These are phyloP conservation scores for Linum trigynum DNA, from an alignment of 345 rosid genomes.

Conservation along the genomic window DNA sequence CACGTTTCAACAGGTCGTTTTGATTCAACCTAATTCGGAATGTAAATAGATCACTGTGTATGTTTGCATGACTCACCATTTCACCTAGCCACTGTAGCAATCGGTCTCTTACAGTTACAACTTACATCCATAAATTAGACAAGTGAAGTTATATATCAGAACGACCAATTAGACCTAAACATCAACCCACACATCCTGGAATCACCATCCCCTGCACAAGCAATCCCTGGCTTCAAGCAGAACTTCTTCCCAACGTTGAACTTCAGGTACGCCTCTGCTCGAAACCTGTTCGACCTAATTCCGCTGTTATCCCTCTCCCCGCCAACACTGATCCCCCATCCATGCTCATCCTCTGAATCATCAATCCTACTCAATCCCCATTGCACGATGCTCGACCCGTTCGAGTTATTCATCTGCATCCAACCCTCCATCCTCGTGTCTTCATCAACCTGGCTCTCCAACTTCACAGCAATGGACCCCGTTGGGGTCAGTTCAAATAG, in stretches of 20 bases:
- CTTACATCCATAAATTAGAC: not conserved
- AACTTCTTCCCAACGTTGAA: slow-evolving; percentile 39
- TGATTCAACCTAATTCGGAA: too few species aligned
- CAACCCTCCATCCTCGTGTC: slow-evolving; percentile 52
- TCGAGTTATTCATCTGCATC: slow-evolving; percentile 56
- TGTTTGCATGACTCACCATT: too few species aligned
- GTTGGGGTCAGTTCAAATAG: slow-evolving; percentile 16
- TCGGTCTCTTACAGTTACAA: not conserved
- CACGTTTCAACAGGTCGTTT: too few species aligned
- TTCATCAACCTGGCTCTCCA: slow-evolving; percentile 60
- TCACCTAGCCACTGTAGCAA: too few species aligned
- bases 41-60: too few species aligned
- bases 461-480: slow-evolving; percentile 46
- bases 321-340: slow-evolving; percentile 69
- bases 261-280: slow-evolving; percentile 55
- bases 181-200: slow-evolving; percentile 42
- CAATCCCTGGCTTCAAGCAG: slow-evolving; percentile 60
- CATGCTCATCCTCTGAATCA: slow-evolving; percentile 48
- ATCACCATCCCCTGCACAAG: slow-evolving; percentile 41
- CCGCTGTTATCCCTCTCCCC: slow-evolving; percentile 37
- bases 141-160: slow-evolving; percentile 22
- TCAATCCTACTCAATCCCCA: slow-evolving; percentile 60
- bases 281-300: slow-evolving; percentile 35
- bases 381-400: slow-evolving; percentile 26
- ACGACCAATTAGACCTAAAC: slow-evolving; percentile 74